Conservation (phyloP, 2,329 filamentous ascomycete species). For the Ambrosiella cleistominuta region DNA sequence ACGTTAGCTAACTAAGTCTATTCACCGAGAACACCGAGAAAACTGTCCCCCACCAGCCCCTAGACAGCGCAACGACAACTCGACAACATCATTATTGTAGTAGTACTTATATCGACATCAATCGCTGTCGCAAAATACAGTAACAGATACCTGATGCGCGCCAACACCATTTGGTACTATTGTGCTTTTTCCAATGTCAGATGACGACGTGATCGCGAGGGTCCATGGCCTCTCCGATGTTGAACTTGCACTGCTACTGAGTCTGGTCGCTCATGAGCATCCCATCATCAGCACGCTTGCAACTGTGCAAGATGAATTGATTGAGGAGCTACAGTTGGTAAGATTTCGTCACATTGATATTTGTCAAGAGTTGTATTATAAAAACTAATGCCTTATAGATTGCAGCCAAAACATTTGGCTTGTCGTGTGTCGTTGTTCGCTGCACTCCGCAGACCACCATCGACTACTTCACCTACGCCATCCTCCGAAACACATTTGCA, state of each 20-base stretch:
- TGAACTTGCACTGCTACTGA: constrained; percentile 71
- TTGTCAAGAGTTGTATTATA: not conserved
- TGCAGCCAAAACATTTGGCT: constrained; percentile 51
- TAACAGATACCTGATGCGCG: not conserved
- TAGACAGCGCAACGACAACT: not conserved
- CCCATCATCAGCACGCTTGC: constrained; percentile 66
- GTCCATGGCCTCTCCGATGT: constrained; percentile 70
- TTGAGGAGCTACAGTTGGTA: constrained; percentile 56
- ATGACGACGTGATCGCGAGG: constrained; percentile 44
- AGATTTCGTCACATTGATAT: not conserved
- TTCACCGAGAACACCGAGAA: not conserved
- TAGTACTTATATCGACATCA: not conserved
- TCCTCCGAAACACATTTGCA: constrained; percentile 31
- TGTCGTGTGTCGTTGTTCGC: constrained; percentile 51
- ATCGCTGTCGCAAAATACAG: not conserved
- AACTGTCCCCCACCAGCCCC: not conserved
- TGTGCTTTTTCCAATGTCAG: constrained; percentile 33
- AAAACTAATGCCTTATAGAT: constrained; percentile 29
- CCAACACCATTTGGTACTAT: not conserved
- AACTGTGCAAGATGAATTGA: constrained; percentile 41
- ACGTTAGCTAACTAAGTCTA: not conserved
- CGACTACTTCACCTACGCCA: constrained; percentile 59
- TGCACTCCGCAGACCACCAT: constrained; percentile 58
- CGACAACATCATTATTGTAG: not conserved
- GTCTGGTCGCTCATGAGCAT: constrained; percentile 66